Evolutionary conservation across 352 stramenopile species (phyloP), one percentile per base, ranked within the genome.

Genomic region (Elongisporangium prolatum): DNA sequence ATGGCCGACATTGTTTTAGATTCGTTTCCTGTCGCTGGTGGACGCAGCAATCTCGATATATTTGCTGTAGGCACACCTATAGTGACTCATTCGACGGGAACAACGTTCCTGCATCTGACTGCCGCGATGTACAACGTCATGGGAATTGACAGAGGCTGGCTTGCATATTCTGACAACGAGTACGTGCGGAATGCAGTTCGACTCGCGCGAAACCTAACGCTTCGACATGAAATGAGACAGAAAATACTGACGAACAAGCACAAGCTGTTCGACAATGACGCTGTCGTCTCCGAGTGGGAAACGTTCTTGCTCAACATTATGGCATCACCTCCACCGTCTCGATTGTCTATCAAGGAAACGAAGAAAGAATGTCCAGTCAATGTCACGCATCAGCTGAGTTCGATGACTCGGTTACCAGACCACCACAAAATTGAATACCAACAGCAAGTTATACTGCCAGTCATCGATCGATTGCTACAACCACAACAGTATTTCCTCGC

Each of bases 51-150:
- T 52, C 57, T 91, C 3, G 81, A 88, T 57, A 72, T 88, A 8
- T 86, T 89, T 47, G 68, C 73, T 0, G 75, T 82, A 1, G 81
- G 78, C 17, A 84, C 77, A 4, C 78, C 79, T 1, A 86, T 91
- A 47, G 67, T 91, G 8, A 68, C 76, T n/a, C 65, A 74, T 22
- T 60, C 65, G n/a, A 55, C 71, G 14, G 65, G 77, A 14, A 88
- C 76, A 13, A 79, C 74, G 0, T 71, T 91, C 4, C 40, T 88
- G n/a, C 78, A 88, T 60, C 69, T 91, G 14, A 89, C 75, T 1
- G 55, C 64, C 7, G 77, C 59, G 16, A 91, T 91, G 81, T 91
- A 91, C 63, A 64, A 55, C 0, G 28, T 63, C 17, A 89, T 91
- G 79, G 70, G 59, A 14, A 67, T 80, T 11, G 17, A 54, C 1